phyloP scores from a whole-genome alignment of 2,329 filamentous ascomycete species.

The Massarina eburnea region DNA sequence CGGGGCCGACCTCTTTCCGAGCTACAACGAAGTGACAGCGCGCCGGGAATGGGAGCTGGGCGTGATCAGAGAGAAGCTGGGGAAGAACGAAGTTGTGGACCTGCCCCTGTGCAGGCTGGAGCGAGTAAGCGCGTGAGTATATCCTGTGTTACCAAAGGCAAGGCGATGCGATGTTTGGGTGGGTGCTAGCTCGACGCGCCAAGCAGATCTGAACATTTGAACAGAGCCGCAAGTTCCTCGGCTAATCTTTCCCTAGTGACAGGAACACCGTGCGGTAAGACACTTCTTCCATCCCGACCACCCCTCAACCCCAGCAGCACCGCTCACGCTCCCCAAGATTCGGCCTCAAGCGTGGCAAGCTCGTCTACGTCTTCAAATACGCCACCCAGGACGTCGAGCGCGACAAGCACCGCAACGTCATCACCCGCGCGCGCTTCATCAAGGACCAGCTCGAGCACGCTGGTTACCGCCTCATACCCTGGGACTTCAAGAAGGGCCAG shows the following conservation, averaged over 20 bases:
- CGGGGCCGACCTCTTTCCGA: slow-evolving; percentile 16
- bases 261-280: too few relatives aligned
- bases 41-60: slow-evolving; percentile 22
- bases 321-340: slow-evolving; percentile 19
- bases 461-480: slow-evolving; percentile 24
- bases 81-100: slow-evolving; percentile 16
- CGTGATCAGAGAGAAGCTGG: slow-evolving; percentile 22
- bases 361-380: slow-evolving; percentile 25
- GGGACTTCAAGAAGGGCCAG: slow-evolving; percentile 27
- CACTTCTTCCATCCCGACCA: too few relatives aligned
- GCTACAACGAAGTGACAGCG: slow-evolving; percentile 21
- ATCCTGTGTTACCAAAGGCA: background rate
- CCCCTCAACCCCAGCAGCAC: slow-evolving; percentile 5
- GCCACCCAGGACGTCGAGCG: slow-evolving; percentile 24
- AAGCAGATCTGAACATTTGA: slow-evolving; percentile 5
- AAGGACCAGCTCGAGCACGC: slow-evolving; percentile 18
- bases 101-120: slow-evolving; percentile 22
- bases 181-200: slow-evolving; percentile 9
- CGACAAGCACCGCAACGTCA: slow-evolving; percentile 31
- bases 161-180: background rate
- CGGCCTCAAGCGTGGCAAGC: slow-evolving; percentile 24
- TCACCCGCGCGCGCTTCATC: slow-evolving; percentile 26
- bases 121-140: slow-evolving; percentile 21
- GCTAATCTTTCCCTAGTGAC: slow-evolving; percentile 29
- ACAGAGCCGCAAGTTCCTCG: slow-evolving; percentile 21